Evolutionary conservation across 176 grass and related monocot genomes (phyloP).

Genomic region (Guadua angustifolia): DNA sequence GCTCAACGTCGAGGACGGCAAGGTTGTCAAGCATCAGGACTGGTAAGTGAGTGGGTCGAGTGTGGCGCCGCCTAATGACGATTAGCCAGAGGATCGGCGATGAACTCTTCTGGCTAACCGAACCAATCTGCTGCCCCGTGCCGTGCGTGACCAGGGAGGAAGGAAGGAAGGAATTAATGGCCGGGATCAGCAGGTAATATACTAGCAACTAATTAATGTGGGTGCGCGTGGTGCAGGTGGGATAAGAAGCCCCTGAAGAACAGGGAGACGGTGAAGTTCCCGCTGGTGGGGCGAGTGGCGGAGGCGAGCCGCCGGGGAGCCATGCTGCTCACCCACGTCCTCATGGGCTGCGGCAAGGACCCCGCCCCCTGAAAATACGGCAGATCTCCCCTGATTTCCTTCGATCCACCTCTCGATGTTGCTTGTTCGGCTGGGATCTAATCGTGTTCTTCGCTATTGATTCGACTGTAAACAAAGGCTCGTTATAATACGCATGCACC

Average conservation of each 20-base stretch:
- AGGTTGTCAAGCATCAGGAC: slow-evolving; percentile 43
- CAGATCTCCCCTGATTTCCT: too few species aligned
- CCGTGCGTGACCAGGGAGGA: too few species aligned
- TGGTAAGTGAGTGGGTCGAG: slow-evolving; percentile 17
- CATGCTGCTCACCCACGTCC: slow-evolving; percentile 62
- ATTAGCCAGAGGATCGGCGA: too few species aligned
- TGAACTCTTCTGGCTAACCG: too few species aligned
- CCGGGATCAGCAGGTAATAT: not conserved
- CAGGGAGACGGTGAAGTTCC: slow-evolving; percentile 50
- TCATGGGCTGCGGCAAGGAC: slow-evolving; percentile 70
- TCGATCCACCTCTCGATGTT: too few species aligned
- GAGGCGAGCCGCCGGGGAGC: slow-evolving; percentile 49
- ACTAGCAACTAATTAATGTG: not conserved
- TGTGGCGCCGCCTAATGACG: not conserved
- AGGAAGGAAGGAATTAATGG: too few species aligned
- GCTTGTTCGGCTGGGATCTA: too few species aligned
- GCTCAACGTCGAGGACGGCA: slow-evolving; percentile 47
- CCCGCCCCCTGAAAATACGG: not conserved
- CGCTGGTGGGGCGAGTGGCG: slow-evolving; percentile 37
- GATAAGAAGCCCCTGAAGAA: slow-evolving; percentile 62
- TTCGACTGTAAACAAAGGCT: too few species aligned
- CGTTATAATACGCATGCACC: too few species aligned
- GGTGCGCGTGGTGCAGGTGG: slow-evolving; percentile 37
- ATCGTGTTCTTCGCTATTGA: too few species aligned
- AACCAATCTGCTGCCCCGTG: too few species aligned